Evolutionary conservation across 1,284 basidiomycete species (phyloP), one percentile per base, ranked within the genome.

Genomic region (Phylloboletellus chloephorus): DNA sequence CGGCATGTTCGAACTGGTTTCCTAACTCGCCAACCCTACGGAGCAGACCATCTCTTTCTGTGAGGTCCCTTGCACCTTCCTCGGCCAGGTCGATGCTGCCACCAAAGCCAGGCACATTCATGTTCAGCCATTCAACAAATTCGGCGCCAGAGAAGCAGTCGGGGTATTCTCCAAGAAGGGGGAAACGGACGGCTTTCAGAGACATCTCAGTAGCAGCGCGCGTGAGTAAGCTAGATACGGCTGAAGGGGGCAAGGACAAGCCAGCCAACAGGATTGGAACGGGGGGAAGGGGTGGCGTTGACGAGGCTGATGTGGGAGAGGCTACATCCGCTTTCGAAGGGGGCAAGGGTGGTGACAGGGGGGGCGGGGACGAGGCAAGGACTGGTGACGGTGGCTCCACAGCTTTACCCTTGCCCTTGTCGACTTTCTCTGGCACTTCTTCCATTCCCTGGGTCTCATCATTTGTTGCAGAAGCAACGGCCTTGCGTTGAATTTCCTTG

Each of bases 121-220:
- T 73, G 45, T 74, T 75, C 39, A 91, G 63, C 86, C 86, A 91
- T 21, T 71, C 69, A 12, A 81, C 81, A 48, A 90, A 78, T 48
- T 90, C 88, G 30, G 87, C 84, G 36, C 88, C 88, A 4, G 78
- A 80, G 61, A 92, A 92, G 46, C 85, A 86, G 51, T 88, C 83
- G 16, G 81, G 77, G 53, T 93, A 93, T 61, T 90, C 88, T 19
- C 90, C 90, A n/a, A 94, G 63, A 16, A 94, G 70, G 1, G 89
- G 84, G 66, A 88, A 81, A 37, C 78, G 82, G 44, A 83, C 74
- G 23, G 78, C 68, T 46, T 74, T 78, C 46, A 81, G 72, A 33
- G 70, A 77, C 44, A 82, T 68, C 57, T 88, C 77, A 16, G 69
- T 64, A 36, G 78, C 73, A 35, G 87, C 80, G 30, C 78, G 76